These are phyloP conservation scores for Thelephora terrestris DNA, from an alignment of 1,284 basidiomycete genomes.

Conservation along the genomic window DNA sequence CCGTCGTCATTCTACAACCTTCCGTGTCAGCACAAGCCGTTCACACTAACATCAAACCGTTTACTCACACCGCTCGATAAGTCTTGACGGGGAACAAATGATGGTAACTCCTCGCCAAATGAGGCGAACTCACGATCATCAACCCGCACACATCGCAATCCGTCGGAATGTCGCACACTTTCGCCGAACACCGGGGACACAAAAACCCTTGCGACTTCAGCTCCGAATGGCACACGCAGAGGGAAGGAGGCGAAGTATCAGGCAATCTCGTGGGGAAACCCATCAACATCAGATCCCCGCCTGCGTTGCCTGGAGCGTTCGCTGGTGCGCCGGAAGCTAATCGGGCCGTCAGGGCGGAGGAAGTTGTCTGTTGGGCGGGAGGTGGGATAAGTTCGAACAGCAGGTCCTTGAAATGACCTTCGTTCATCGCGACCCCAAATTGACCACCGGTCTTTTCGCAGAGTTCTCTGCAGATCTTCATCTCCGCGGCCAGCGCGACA, in stretches of 20 bases:
- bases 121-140: constrained; percentile 96
- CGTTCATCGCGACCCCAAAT: constrained; percentile 94
- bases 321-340: constrained; percentile 23
- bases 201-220: constrained; percentile 87
- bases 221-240: constrained; percentile 92
- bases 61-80: constrained; percentile 69
- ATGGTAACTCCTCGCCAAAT: constrained; percentile 92
- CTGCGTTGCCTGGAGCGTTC: constrained; percentile 46
- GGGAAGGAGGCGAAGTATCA: constrained; percentile 67
- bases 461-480: constrained; percentile 93
- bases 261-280: constrained; percentile 93
- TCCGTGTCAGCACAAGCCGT: background rate
- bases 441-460: constrained; percentile 83
- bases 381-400: constrained; percentile 95
- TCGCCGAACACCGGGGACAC: constrained; percentile 87
- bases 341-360: constrained; percentile 32
- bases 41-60: constrained; percentile 1
- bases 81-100: constrained; percentile 87
- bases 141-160: constrained; percentile 96
- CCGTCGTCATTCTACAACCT: constrained; percentile 29
- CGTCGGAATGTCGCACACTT: constrained; percentile 96
- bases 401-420: constrained; percentile 92
- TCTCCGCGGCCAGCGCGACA: constrained; percentile 89
- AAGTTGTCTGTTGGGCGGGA: constrained; percentile 66
- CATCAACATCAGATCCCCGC: constrained; percentile 90